A percentile compares a stretch with the other conserved stretches of the same genome.
Evolutionary conservation across 2,329 filamentous ascomycete genomes (phyloP).

Genomic region (Helotiales sp.): DNA sequence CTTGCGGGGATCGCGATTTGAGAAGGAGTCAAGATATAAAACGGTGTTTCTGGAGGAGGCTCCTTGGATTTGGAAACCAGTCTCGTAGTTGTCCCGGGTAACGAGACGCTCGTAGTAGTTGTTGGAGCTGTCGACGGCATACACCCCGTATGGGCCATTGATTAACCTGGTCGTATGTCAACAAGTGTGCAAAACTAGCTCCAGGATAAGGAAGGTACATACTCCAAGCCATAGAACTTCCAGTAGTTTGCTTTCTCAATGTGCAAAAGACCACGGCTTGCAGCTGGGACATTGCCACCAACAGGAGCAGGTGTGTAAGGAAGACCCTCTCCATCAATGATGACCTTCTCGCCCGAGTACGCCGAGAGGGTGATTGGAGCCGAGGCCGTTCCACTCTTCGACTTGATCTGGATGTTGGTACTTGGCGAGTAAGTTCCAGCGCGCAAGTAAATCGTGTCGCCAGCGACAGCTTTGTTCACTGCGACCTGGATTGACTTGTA

Average conservation of each 20-base stretch:
- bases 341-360: constrained; percentile 50
- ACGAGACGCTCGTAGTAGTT: constrained; percentile 46
- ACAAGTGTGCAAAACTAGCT: neutral
- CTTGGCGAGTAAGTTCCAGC: constrained; percentile 52
- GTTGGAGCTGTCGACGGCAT: constrained; percentile 44
- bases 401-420: constrained; percentile 53
- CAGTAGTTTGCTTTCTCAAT: constrained; percentile 52
- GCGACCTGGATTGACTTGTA: constrained; percentile 54
- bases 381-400: constrained; percentile 48
- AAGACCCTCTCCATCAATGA: constrained; percentile 52
- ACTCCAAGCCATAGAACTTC: constrained; percentile 50
- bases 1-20: constrained; percentile 54
- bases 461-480: constrained; percentile 51
- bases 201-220: neutral
- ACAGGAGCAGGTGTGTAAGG: constrained; percentile 50
- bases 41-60: constrained; percentile 47
- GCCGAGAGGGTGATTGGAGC: constrained; percentile 50
- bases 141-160: constrained; percentile 48
- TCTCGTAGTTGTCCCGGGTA: constrained; percentile 49
- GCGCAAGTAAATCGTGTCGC: constrained; percentile 52
- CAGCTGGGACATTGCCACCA: constrained; percentile 47
- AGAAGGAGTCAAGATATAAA: constrained; percentile 51
- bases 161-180: neutral
- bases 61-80: constrained; percentile 47
- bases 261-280: constrained; percentile 53